A percentile compares a stretch with the other conserved stretches of the same genome.
phyloP scores from a whole-genome alignment of 768 basidiomycete species.

The Tylopilus felleus region DNA sequence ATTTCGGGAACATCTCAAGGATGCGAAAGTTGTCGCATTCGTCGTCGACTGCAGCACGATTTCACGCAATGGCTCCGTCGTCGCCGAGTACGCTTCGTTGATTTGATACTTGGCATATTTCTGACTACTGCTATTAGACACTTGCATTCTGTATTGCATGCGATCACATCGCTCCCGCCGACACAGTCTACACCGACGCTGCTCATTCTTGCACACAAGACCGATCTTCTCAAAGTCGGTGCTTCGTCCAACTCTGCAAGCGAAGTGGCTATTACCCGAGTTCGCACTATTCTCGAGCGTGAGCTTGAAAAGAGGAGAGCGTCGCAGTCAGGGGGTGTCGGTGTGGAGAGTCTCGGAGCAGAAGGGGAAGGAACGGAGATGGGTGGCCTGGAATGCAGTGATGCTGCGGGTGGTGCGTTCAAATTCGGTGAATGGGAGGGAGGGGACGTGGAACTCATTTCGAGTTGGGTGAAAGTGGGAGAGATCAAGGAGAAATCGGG shows the following conservation, averaged over 20 bases:
- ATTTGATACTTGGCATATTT: neutral
- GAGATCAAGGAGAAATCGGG: constrained; percentile 27
- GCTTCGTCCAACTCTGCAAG: constrained; percentile 32
- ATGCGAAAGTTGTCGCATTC: constrained; percentile 67
- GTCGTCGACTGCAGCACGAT: constrained; percentile 78
- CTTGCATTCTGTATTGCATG: constrained; percentile 67
- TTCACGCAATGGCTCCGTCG: constrained; percentile 67
- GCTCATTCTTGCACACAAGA: constrained; percentile 72
- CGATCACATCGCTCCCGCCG: constrained; percentile 68
- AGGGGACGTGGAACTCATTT: constrained; percentile 68
- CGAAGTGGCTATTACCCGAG: constrained; percentile 64
- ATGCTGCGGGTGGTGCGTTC: constrained; percentile 52
- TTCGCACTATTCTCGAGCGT: constrained; percentile 75
- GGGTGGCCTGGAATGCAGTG: constrained; percentile 72
- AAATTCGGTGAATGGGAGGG: constrained; percentile 83
- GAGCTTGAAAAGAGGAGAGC: constrained; percentile 76
- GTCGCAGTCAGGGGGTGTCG: constrained; percentile 62
- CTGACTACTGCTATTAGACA: constrained; percentile 45
- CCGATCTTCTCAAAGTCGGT: constrained; percentile 58
- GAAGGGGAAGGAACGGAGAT: constrained; percentile 63
- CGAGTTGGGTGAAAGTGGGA: constrained; percentile 47
- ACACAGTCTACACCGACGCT: constrained; percentile 60
- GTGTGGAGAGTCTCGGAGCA: constrained; percentile 69
- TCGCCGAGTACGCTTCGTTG: constrained; percentile 67
- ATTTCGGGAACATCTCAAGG: constrained; percentile 59